Evolutionary conservation across 2,329 filamentous ascomycete species (phyloP), one percentile per base, ranked within the genome.

Genomic region (Chaetomium sp.): DNA sequence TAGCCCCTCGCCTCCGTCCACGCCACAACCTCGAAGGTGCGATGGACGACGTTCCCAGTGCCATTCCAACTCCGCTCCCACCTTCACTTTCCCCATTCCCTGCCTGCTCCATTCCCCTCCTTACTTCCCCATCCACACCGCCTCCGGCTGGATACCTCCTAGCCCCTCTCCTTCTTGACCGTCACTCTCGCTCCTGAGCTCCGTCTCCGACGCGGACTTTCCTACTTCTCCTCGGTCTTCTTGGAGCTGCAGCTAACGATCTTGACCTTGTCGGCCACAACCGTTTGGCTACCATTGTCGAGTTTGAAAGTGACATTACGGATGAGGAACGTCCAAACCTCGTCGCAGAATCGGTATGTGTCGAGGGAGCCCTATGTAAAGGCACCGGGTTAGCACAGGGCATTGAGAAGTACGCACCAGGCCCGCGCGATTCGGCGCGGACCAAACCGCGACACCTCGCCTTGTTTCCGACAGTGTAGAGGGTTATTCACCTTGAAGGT

Each of bases 281-380:
- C 87, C 0, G 86, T 85, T 67, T 88, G 85, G 63, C 85, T 87
- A 70, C 84, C 84, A 60, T 90, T 92, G 72, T 98, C 94, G 81
- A 98, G 90, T 81, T 99, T 99, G 82, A 99, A 98, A n/a, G 89
- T 93, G 63, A 98, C 93, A 71, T 98, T 95, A 80, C 97, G 97
- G 79, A 99, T 96, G 65, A 99, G 86, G 78, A 99, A 99, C 1
- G 95, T 99, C 95, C 95, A 99, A 65, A 99, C 95, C 81, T 99
- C 95, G 79, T 99, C 95, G 82, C 95, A 99, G 85, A 99, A 99
- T 72, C 95, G 90, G 82, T 99, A 99, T 19, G 95, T 98, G 77
- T 98, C 93, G 68, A 99, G 88, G 75, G 96, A 95, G 56, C 95
- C 95, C 94, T 60, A 35, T 38, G 16, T 53, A 42, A 31, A 33